Evolutionary conservation across 495 filamentous ascomycete species (phyloP), one percentile per base, ranked within the genome.

Genomic region (Talaromyces wortmannii): DNA sequence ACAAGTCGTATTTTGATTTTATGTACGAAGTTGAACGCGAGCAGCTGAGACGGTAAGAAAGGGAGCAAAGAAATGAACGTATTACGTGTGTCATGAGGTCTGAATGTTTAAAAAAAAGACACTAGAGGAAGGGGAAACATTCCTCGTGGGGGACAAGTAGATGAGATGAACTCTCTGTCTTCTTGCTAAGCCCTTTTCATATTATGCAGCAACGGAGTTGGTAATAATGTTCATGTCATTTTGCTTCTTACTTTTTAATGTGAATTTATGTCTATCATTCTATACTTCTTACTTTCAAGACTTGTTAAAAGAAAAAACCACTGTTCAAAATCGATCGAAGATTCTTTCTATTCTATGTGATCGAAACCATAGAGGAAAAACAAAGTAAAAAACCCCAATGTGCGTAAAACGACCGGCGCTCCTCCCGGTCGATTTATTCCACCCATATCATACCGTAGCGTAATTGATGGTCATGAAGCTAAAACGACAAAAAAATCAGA

Each of bases 1-100:
- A 99, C 74, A 92, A 94, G 80, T 78, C 85, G 42, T 99, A 97
- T 78, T 99, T 94, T 71, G 94, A 97, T 68, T 99, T 99, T 75
- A 84, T 85, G 79, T 99, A 95, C 69, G 95, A 99, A 80, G 94
- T 97, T 49, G 94, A 99, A 84, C 79, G 91, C 58, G 78, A 81
- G 72, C 75, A 77, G 61, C 47, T 71, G 68, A 70, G 71, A 59
- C 68, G 68, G 64, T 78, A 66, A 69, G 23, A 23, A 23, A 23
- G 4, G 23, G 23, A 23, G 23, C 23, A 23, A 23, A 23, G 23
- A 23, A 23, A 23, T 23, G 23, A 23, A 23, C 23, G 23, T 23
- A 23, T 23, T 23, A 23, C 23, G 23, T 23, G 23, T 23, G 23
- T 23, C 23, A 23, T 23, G 23, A 23, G n/a, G n/a, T n/a, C n/a